These are phyloP conservation scores for Debaryomyces castellii DNA, from an alignment of 805 yeast species.

Conservation along the genomic window DNA sequence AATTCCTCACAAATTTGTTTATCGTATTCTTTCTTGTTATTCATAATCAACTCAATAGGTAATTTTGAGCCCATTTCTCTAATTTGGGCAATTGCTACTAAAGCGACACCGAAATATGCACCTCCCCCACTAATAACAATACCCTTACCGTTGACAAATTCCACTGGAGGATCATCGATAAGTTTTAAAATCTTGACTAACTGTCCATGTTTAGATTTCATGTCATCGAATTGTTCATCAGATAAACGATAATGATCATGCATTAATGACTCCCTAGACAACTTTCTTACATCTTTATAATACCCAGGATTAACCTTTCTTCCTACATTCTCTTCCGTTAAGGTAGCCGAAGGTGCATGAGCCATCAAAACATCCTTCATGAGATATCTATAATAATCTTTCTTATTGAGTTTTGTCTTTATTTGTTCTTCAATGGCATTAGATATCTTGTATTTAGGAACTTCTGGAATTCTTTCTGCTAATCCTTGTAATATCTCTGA, in stretches of 20 bases:
- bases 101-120: slow-evolving; percentile 24
- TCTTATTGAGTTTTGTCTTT: slow-evolving; percentile 2
- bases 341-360: slow-evolving; percentile 8
- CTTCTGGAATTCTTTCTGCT: not conserved
- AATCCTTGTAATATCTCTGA: slow-evolving; percentile 12
- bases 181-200: slow-evolving; percentile 24
- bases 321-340: slow-evolving; percentile 17
- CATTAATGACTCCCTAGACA: slow-evolving; percentile 5
- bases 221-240: slow-evolving; percentile 16
- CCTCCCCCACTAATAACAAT: slow-evolving; percentile 35
- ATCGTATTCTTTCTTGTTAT: slow-evolving; percentile 22
- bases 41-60: slow-evolving; percentile 35
- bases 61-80: slow-evolving; percentile 31
- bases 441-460: not conserved
- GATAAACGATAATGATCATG: slow-evolving; percentile 10
- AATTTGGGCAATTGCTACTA: slow-evolving; percentile 28
- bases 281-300: slow-evolving; percentile 8
- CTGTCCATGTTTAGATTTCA: slow-evolving; percentile 25
- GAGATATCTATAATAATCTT: slow-evolving; percentile 7
- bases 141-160: slow-evolving; percentile 31
- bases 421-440: slow-evolving; percentile 1
- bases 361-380: slow-evolving; percentile 9
- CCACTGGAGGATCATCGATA: slow-evolving; percentile 22
- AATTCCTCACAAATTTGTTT: slow-evolving; percentile 25
- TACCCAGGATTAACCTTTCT: slow-evolving; percentile 6